phyloP scores from a whole-genome alignment of 352 stramenopile genomes.

The Globisporangium cystogenes region DNA sequence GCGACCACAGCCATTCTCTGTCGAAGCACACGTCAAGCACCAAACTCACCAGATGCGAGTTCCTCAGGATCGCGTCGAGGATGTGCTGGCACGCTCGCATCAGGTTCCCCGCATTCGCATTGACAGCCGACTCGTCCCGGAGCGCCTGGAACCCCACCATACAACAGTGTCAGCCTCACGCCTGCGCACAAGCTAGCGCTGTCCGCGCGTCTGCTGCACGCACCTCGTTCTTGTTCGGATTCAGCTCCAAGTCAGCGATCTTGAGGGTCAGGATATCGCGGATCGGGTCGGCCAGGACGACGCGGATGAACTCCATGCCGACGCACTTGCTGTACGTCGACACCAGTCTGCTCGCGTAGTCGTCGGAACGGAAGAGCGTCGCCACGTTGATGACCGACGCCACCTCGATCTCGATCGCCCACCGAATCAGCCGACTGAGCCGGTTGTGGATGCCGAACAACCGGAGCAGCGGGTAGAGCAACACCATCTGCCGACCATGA shows the following conservation, averaged over 20 bases:
- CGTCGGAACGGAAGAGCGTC: constrained; percentile 74
- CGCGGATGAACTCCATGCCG: constrained; percentile 61
- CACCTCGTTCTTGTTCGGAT: constrained; percentile 51
- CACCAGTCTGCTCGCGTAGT: constrained; percentile 64
- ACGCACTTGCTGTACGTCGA: constrained; percentile 77
- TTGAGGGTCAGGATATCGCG: constrained; percentile 55
- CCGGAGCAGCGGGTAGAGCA: constrained; percentile 56
- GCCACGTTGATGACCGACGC: constrained; percentile 67
- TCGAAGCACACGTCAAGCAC: background rate
- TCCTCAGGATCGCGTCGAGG: constrained; percentile 72
- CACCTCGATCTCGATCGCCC: constrained; percentile 76
- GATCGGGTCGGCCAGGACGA: constrained; percentile 56
- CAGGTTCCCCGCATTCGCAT: constrained; percentile 66
- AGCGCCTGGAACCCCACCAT: constrained; percentile 11
- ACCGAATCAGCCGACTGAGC: constrained; percentile 57
- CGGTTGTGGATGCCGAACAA: constrained; percentile 56
- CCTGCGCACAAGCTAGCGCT: background rate
- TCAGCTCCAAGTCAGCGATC: constrained; percentile 73
- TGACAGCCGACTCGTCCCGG: constrained; percentile 23
- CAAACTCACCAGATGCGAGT: constrained; percentile 35
- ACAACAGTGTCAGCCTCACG: background rate
- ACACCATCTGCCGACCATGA: constrained; percentile 29
- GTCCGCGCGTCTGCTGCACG: background rate
- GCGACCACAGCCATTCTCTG: background rate
- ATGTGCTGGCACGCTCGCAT: constrained; percentile 83